Conservation (phyloP, 768 basidiomycete genomes). For the Amanita pallidorosea region DNA sequence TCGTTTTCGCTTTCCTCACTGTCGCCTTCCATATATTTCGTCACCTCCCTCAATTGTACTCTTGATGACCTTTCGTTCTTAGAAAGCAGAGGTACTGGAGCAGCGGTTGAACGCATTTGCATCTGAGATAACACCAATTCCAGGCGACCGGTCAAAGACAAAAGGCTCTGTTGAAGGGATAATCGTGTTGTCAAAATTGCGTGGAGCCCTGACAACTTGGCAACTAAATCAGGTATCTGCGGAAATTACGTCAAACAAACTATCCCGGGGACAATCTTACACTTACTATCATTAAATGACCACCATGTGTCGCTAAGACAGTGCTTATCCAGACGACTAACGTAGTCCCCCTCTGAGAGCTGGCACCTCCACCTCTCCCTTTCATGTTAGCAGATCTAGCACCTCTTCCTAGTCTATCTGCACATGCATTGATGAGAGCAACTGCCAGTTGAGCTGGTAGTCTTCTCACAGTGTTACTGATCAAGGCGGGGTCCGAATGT, state of each 20-base stretch:
- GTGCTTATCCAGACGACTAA: constrained; percentile 73
- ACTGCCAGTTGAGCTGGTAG: constrained; percentile 83
- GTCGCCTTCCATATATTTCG: constrained; percentile 72
- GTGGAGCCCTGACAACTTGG: constrained; percentile 78
- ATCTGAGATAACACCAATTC: constrained; percentile 94
- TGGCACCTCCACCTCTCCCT: constrained; percentile 70
- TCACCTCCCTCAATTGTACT: constrained; percentile 24
- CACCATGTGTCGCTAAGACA: constrained; percentile 77
- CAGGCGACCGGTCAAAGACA: constrained; percentile 79
- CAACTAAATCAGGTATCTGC: constrained; percentile 89
- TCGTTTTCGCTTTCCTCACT: constrained; percentile 44
- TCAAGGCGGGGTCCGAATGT: constrained; percentile 72
- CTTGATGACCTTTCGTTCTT: constrained; percentile 22
- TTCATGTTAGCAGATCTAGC: constrained; percentile 62
- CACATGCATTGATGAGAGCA: constrained; percentile 76
- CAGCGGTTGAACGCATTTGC: constrained; percentile 71
- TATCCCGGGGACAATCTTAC: background rate
- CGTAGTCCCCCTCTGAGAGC: constrained; percentile 61
- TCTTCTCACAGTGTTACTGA: constrained; percentile 78
- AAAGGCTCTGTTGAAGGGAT: constrained; percentile 72
- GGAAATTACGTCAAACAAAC: constrained; percentile 5
- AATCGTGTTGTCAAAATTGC: constrained; percentile 71
- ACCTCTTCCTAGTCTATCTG: constrained; percentile 78
- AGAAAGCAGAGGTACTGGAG: constrained; percentile 43
- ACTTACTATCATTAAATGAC: constrained; percentile 89